Evolutionary conservation across 176 grass and related monocot genomes (phyloP), one percentile per base, ranked within the genome.

Genomic region (Triticum dicoccoides): DNA sequence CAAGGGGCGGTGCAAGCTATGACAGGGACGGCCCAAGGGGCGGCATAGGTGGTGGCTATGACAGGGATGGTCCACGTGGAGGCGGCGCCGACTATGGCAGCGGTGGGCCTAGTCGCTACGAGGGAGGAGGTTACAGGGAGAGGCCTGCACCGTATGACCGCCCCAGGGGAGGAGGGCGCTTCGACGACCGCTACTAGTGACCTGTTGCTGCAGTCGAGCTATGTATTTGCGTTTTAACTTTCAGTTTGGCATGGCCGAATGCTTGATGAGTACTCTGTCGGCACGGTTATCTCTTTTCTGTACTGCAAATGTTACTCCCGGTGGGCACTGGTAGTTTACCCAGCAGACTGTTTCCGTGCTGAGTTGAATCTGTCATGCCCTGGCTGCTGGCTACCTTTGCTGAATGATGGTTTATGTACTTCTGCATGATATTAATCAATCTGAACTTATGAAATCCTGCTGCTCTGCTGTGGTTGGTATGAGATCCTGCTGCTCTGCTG

Each of bases 101-200:
- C 18, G 90, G 90, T 71, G 92, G 87, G 35, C 87, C 87, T 65
- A 52, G 82, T 82, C 89, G 86, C 61, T 79, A 89, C 21, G 87
- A 84, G 56, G 89, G 87, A 70, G 89, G 87, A n/a, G 65, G 85
- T 49, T 91, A 92, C 83, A 89, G 74, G 85, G 88, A 94, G 45
- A 87, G 87, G 49, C 87, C 90, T 88, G 87, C 81, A 59, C 92
- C 92, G 1, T 94, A 94, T 79, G 92, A 94, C 24, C 90, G 87
- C 14, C 90, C 92, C 14, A 86, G 92, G 74, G 92, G 87, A 80
- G 92, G 87, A 76, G 79, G 87, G 38, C 90, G 90, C 76, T 90
- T 80, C 11, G 88, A 93, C 75, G 92, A 92, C 77, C 87, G 90
- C 51, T 88, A 88, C 73, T 87, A 73, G 85, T 81, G 82, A 77